Base-by-base conservation (phyloP, 2,329 filamentous ascomycete species). In the Xylaria digitata region DNA sequence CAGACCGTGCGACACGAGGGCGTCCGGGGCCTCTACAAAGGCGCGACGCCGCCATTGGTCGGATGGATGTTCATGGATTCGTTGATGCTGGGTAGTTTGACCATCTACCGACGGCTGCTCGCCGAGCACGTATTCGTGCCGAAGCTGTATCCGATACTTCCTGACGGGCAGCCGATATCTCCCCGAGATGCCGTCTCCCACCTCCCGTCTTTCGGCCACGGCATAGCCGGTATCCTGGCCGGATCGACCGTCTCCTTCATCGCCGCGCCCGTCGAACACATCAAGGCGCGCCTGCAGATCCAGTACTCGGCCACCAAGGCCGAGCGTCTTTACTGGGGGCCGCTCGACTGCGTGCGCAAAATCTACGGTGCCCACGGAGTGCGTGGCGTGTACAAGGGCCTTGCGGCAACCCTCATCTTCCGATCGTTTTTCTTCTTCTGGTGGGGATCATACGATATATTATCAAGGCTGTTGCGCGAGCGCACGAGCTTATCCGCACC, bases 21-120 rank as follows among this genome's bases (percentile, higher is more conserved):
- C 54, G 81, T 96, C 53, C 81, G 85, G 57, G 96, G 93, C 2
- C 84, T 99, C 48, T 99, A 98, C 86, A 99, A 98, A 82, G 94
- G 95, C 74, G 94, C 94, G 11, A 93, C 92, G 32, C 95, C 95
- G 63, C 96, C 96, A 59, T 84, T 98, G 55, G 89, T 97, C 58
- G 96, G 96, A 74, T 98, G 96, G 96, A 97, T 98, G 92, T 93
- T 96, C 76, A 98, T 98, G 95, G 96, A 99, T 82, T 86, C 83
- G 48, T 78, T 90, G 66, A 97, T 98, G 94, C 87, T 98, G 40
- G 96, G 96, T 48, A 96, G 92, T 19, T 84, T 99, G 71, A 97
- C 92, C 26, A 87, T 97, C 56, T 98, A 98, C 82, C 92, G 95
- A 43, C 90, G 92, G 54, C 80, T 97, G 52, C 83, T 98, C 17